Base-by-base conservation (phyloP, 805 yeast species). In the Diddensiella transvaalensis region DNA sequence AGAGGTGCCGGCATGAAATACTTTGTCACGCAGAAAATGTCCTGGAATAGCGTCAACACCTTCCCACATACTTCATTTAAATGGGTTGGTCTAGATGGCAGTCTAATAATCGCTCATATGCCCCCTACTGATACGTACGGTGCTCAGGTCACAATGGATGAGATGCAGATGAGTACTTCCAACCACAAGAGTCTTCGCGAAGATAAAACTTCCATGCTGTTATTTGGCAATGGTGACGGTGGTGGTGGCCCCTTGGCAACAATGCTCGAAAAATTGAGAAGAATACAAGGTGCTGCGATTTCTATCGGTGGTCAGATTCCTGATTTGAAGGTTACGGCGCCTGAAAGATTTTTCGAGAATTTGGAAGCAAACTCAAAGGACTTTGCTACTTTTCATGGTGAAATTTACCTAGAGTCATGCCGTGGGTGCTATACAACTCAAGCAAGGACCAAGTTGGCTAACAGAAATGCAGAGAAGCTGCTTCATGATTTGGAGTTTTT, bases 181-280 rank as follows among this genome's bases (percentile, higher is more conserved):
- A 90, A 88, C 61, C 95, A 93, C 69, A 86, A 90, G 69, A 87
- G 90, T 60, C 70, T 86, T 55, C 82, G 87, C 49, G 79, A 82
- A 52, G 90, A 83, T 47, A 90, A 85, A 50, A 80, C 86, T 6
- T 91, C 95, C 0, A 71, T 91, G 58, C 70, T 93, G 61, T 71
- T 89, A 39, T 93, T 79, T 59, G 99, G 99, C 36, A 83, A 85
- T 59, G 99, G 99, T 60, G 99, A 91, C 64, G 99, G 99, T 58
- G 99, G 99, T 53, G 99, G 99, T 55, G 99, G 99, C 4, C 98
- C 99, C 41, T 83, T 87, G 3, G 85, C 86, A 33, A 95, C 86
- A 61, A 89, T 89, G 95, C 61, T 91, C 54, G 98, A 93, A 62
- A 90, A 88, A 63, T 74, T 91, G 61, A 80, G 98, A 62, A 81